Base-by-base conservation (phyloP, 371 early-diverging fungal species). In the Mortierella sp. region DNA sequence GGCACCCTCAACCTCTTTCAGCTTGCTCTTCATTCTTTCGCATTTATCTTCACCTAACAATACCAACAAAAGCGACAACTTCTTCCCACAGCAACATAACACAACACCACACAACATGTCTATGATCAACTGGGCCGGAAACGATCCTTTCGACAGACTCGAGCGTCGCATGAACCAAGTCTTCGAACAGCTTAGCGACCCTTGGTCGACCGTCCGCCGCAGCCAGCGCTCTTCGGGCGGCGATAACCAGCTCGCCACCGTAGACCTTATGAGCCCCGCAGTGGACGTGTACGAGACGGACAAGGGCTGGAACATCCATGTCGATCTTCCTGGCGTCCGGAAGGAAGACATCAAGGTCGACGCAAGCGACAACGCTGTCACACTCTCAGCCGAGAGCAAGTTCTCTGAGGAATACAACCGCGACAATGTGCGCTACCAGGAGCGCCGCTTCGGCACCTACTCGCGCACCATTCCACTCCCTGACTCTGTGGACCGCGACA, bases 391-490 rank as follows among this genome's bases (percentile, higher is more conserved):
- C 31, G 89, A 89, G 71, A 72, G 72, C 73, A 89, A 90, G 80
- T 77, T 73, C 53, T 80, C 84, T 16, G 26, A 78, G 48, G 86
- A 89, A 26, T 87, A 77, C 71, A 83, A 73, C 51, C 83, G 86
- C 34, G 87, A 88, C 64, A 87, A 88, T 67, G 79, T 87, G 11
- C 91, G 83, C 54, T 83, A 88, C 50, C n/a, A 88, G 71, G 93
- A 93, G 71, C 89, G 94, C 24, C 88, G 83, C 73, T 88, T 74
- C 72, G 93, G 93, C 24, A 78, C 69, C 21, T 93, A 89, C 87
- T 80, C 81, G 19, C 91, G 94, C 28, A 81, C 89, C 24, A 76
- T 94, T 43, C 86, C 89, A 13, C 75, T 94, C 28, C 94, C 93
- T 1, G 87, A 80, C 26, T 82, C 87, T 54, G 89, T 90, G 28